These are phyloP conservation scores for Cytospora piceae DNA, from an alignment of 2,329 filamentous ascomycete genomes.

Conservation along the genomic window DNA sequence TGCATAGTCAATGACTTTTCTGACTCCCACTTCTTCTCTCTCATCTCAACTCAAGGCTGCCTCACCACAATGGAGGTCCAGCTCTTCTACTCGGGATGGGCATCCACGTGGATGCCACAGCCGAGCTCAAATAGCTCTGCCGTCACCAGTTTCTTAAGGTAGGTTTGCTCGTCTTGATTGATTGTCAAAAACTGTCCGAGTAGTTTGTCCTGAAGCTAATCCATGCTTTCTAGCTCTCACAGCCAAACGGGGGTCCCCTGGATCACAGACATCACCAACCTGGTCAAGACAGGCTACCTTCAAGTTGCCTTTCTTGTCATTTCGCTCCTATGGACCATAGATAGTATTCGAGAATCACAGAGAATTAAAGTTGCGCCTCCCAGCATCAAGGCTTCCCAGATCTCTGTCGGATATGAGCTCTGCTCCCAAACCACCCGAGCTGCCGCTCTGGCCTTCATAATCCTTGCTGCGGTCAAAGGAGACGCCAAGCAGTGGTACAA, in stretches of 20 bases:
- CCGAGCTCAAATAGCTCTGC: neutral
- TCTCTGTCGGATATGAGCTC: conserved; percentile 27
- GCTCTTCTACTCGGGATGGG: conserved; percentile 11
- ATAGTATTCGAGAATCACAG: conserved; percentile 11
- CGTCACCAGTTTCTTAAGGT: neutral
- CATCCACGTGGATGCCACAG: conserved; percentile 10
- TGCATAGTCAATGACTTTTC: neutral
- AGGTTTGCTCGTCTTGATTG: neutral
- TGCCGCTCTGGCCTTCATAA: conserved; percentile 20
- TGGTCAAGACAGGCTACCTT: conserved; percentile 18
- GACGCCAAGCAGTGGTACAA: conserved; percentile 23
- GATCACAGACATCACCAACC: conserved; percentile 13
- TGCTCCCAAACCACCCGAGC: conserved; percentile 23
- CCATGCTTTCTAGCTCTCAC: neutral
- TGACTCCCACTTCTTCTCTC: neutral
- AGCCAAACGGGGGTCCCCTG: conserved; percentile 24
- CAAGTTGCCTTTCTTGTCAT: conserved; percentile 21
- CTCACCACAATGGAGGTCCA: conserved; percentile 18
- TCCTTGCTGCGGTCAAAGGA: conserved; percentile 19
- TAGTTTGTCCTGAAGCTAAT: conserved; percentile 4
- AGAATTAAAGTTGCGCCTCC: conserved; percentile 2
- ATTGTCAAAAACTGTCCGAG: neutral
- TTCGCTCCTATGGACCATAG: conserved; percentile 24
- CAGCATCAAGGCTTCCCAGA: conserved; percentile 19
- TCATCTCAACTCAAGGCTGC: neutral